A percentile compares a stretch with the other conserved stretches of the same genome.
Conservation (phyloP, 768 basidiomycete species). For the Daedalea quercina region DNA sequence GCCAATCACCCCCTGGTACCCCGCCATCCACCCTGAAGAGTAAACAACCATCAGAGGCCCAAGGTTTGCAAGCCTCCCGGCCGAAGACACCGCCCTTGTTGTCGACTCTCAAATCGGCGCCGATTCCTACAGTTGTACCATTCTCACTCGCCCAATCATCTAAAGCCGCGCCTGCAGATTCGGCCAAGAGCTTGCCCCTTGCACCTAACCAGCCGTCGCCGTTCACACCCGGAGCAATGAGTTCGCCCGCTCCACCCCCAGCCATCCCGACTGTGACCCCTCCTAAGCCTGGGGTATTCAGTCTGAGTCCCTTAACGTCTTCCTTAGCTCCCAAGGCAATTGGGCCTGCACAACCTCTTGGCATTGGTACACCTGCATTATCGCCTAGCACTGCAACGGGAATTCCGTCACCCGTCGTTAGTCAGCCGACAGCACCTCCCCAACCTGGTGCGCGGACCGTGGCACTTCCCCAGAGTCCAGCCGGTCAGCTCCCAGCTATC, state of each 20-base stretch:
- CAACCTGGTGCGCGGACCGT: slow-evolving; percentile 23
- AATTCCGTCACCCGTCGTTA: background rate
- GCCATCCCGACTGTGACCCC: background rate
- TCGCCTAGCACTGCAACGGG: background rate
- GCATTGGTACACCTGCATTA: background rate
- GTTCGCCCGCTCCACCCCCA: slow-evolving; percentile 1
- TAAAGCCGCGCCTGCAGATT: background rate
- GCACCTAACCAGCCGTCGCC: background rate
- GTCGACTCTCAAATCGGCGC: background rate
- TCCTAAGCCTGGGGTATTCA: background rate
- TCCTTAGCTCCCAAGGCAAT: background rate
- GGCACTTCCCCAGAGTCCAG: no score
- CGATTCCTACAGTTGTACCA: slow-evolving; percentile 9
- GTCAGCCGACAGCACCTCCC: slow-evolving; percentile 7
- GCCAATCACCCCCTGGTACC: background rate
- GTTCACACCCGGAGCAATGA: background rate
- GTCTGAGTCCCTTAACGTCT: background rate
- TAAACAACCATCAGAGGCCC: background rate
- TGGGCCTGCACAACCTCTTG: no score
- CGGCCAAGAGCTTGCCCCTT: background rate
- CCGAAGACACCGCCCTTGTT: slow-evolving; percentile 32
- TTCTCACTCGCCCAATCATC: slow-evolving; percentile 6
- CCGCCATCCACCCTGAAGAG: background rate
- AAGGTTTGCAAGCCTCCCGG: slow-evolving; percentile 14
- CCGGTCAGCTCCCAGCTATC: background rate